These are phyloP conservation scores for Aspergillus awamori DNA, from an alignment of 2,329 filamentous ascomycete genomes.

Conservation along the genomic window DNA sequence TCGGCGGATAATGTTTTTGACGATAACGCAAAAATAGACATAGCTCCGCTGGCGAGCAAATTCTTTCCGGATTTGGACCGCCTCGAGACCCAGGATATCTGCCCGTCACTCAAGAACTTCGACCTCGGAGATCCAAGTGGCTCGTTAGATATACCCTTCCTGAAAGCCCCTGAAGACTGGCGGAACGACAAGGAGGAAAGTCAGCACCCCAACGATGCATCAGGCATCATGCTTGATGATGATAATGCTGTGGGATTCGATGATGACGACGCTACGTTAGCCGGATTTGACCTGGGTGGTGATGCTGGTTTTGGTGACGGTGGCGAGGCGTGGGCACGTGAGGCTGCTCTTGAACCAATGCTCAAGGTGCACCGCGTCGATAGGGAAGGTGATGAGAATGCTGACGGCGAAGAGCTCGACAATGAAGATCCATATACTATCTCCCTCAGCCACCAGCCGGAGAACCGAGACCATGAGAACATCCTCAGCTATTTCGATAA, in stretches of 20 bases:
- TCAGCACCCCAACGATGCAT: slow-evolving; percentile 65
- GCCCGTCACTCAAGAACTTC: slow-evolving; percentile 90
- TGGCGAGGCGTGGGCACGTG: slow-evolving; percentile 91
- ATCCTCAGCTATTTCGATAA: slow-evolving; percentile 99
- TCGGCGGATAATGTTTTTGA: slow-evolving; percentile 41
- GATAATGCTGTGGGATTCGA: slow-evolving; percentile 83
- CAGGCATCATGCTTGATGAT: slow-evolving; percentile 82
- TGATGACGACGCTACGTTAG: slow-evolving; percentile 71
- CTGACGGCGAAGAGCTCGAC: slow-evolving; percentile 60
- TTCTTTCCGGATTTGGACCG: slow-evolving; percentile 82
- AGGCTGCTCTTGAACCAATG: slow-evolving; percentile 84
- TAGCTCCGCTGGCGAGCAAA: slow-evolving; percentile 70
- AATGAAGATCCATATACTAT: slow-evolving; percentile 75
- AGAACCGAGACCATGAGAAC: slow-evolving; percentile 78
- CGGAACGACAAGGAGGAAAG: slow-evolving; percentile 64
- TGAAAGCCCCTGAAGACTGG: slow-evolving; percentile 88
- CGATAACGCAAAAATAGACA: slow-evolving; percentile 74
- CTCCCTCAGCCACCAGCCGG: slow-evolving; percentile 72
- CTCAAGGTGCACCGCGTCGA: slow-evolving; percentile 70
- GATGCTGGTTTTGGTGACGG: slow-evolving; percentile 92
- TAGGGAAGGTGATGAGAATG: slow-evolving; percentile 56
- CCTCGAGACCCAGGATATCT: slow-evolving; percentile 87
- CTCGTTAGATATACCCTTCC: slow-evolving; percentile 85
- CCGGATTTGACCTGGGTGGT: slow-evolving; percentile 67
- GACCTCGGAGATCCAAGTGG: slow-evolving; percentile 85